Evolutionary conservation across 2,329 filamentous ascomycete genomes (phyloP), one percentile per base, ranked within the genome.

Genomic region (Fusarium decemcellulare): DNA sequence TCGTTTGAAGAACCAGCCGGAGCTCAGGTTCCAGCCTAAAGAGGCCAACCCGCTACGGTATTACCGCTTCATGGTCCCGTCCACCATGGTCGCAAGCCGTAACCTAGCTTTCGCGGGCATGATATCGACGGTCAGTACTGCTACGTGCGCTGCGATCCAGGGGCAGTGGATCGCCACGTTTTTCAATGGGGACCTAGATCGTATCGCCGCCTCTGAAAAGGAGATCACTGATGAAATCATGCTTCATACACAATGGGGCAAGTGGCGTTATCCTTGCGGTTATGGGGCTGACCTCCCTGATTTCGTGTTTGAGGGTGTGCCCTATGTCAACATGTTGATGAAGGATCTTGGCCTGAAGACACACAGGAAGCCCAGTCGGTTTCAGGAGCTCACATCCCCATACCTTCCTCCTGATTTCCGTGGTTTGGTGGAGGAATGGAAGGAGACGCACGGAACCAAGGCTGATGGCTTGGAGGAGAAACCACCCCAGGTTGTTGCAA

Each of bases 221-320:
- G 68, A 75, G 39, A 68, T 87, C 6, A 78, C 76, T n/a, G 82
- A 84, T 59, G 85, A 91, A 69, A 88, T 90, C 0, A 85, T 90
- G 47, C 80, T 94, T 27, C 84, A 91, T 72, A 89, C 86, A 1
- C 87, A 91, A 47, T 95, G 91, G 76, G 90, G 90, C 2, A 87
- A 85, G 62, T 91, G 90, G 86, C 85, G 92, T n/a, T 92, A 92
- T 68, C 88, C 90, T 2, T 85, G 82, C 3, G 91, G 91, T 0
- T 90, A 89, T 70, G 91, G 91, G 0, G 83, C 81, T 16, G 84
- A 83, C 73, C 81, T 86, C 54, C 90, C 90, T 0, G 92, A 93
- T 75, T 90, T 94, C 68, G 90, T 92, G 11, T 94, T 95, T 72
- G 93, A 95, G 90, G 94, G 77, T 70, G 63, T 91, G 36, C 88